These are phyloP conservation scores for Aureobasidium sp. DNA, from an alignment of 2,329 filamentous ascomycete genomes.

Conservation along the genomic window DNA sequence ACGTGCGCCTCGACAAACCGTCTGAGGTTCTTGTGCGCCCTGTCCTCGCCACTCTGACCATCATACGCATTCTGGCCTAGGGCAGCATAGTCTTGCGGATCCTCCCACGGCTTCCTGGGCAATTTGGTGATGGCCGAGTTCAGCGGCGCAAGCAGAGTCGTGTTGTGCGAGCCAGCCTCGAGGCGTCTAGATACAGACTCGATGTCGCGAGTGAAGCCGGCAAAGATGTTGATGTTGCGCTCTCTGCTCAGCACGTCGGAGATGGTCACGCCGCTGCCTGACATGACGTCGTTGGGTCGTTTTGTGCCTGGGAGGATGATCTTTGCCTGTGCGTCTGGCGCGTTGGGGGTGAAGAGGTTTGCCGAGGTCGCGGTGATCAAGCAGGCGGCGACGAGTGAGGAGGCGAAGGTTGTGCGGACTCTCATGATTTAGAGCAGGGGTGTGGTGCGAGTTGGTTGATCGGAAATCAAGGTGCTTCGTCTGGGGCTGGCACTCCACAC, in stretches of 20 bases:
- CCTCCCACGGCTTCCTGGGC: slow-evolving; percentile 80
- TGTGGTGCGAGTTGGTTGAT: neutral
- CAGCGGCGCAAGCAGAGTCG: slow-evolving; percentile 78
- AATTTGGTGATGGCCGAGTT: slow-evolving; percentile 74
- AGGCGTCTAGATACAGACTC: slow-evolving; percentile 62
- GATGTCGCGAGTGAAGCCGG: slow-evolving; percentile 70
- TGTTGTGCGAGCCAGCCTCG: slow-evolving; percentile 57
- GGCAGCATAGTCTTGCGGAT: slow-evolving; percentile 62
- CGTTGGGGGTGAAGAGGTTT: neutral
- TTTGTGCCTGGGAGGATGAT: neutral
- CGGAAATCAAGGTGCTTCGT: slow-evolving; percentile 7
- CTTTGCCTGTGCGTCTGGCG: slow-evolving; percentile 7
- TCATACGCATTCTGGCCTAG: slow-evolving; percentile 68
- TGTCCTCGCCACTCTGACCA: slow-evolving; percentile 64
- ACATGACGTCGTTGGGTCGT: slow-evolving; percentile 14
- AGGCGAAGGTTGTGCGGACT: neutral
- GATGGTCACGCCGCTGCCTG: slow-evolving; percentile 52
- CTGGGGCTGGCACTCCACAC: neutral
- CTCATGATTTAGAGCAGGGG: neutral
- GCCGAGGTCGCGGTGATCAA: slow-evolving; percentile 12
- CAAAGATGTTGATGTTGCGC: slow-evolving; percentile 76
- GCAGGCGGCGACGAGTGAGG: slow-evolving; percentile 7
- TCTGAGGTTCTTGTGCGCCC: slow-evolving; percentile 68
- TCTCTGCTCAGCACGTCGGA: slow-evolving; percentile 78
- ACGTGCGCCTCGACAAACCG: slow-evolving; percentile 84